Base-by-base conservation (phyloP, 345 rosid genomes). In the Hypericum perforatum region DNA sequence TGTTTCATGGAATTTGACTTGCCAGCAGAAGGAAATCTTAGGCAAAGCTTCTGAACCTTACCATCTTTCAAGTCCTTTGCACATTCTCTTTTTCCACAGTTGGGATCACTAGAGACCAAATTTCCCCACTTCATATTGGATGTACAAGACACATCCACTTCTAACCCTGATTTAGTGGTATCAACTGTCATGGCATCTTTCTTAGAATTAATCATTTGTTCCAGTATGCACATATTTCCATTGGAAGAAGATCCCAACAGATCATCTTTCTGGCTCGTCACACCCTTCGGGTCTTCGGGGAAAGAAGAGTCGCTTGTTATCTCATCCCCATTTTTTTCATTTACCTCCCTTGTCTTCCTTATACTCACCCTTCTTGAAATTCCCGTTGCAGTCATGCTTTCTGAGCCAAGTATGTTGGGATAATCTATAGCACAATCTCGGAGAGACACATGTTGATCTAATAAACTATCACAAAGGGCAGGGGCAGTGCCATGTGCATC, bases 401-500 rank as follows among this genome's bases (percentile, higher is more conserved):
- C 39, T 11, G 37, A 32, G 37, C 3, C 11, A 3, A 39, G n/a
- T 15, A 1, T 22, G 50, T 22, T 39, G n/a, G 16, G 47, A 63
- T 56, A 36, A 13, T 11, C 48, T 42, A 7, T 36, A 13, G n/a
- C 6, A 43, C 43, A 29, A 43, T 11, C 9, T 11, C 37, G 37
- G 29, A 11, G 36, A 8, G 10, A 12, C 41, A 29, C 22, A 54
- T 14, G 10, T n/a, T 39, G 42, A 49, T 42, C 39, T 2, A 44
- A 49, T 15, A 37, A 7, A 55, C 15, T 43, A 32, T 56, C 32
- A 8, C 13, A 11, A 42, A 11, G 6, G 0, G 29, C 10, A 5
- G n/a, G n/a, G n/a, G 5, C 16, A 41, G n/a, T n/a, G n/a, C 56
- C 40, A 55, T 52, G 52, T 41, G 51, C 49, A 57, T 53, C 40